phyloP scores from a whole-genome alignment of 768 basidiomycete species.

The Chalciporus pseudorubinellus region DNA sequence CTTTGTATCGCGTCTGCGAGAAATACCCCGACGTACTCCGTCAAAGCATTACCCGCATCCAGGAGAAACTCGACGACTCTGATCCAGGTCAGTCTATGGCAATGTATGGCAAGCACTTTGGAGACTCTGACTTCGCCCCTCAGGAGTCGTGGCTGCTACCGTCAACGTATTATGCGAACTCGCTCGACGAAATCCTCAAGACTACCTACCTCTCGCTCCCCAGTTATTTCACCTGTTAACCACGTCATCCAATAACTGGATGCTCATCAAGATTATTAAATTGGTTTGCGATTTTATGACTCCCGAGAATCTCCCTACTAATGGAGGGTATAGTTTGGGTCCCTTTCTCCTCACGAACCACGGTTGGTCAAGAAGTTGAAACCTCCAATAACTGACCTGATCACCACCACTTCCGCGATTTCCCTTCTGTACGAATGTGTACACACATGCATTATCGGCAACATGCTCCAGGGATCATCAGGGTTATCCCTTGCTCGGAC shows the following conservation, averaged over 20 bases:
- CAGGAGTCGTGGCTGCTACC: constrained; percentile 91
- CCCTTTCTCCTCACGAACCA: constrained; percentile 86
- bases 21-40: constrained; percentile 79
- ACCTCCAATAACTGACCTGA: constrained; percentile 91
- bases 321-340: constrained; percentile 69
- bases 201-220: constrained; percentile 86
- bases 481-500: constrained; percentile 78
- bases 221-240: constrained; percentile 91
- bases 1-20: constrained; percentile 74
- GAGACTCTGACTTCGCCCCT: neutral
- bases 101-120: neutral
- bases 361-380: constrained; percentile 93
- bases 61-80: constrained; percentile 78
- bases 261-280: constrained; percentile 98
- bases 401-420: constrained; percentile 92
- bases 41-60: constrained; percentile 63
- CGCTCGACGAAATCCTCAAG: constrained; percentile 71
- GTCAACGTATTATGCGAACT: constrained; percentile 95
- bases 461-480: constrained; percentile 81
- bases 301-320: neutral
- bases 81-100: constrained; percentile 52
- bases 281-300: constrained; percentile 50
- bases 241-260: constrained; percentile 97
- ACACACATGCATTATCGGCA: constrained; percentile 95
- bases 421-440: constrained; percentile 98